Base-by-base conservation (phyloP, 139 green algal species). In the Tetradesmus lagerheimii region DNA sequence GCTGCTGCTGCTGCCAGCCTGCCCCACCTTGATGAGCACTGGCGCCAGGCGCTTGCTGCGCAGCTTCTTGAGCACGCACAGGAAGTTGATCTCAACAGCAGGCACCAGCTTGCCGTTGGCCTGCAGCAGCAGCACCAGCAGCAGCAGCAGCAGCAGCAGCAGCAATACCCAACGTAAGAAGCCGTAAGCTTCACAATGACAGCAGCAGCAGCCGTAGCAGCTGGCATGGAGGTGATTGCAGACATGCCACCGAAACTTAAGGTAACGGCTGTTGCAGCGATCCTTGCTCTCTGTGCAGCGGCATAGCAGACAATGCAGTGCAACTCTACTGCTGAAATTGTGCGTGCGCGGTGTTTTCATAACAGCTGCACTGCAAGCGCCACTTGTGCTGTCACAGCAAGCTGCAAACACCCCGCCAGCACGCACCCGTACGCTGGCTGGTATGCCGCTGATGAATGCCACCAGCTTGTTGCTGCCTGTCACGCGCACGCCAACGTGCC, bases 41-140 rank as follows among this genome's bases (percentile, higher is more conserved):
- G 98, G 98, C 37, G 98, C 97, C 9, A 99, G 95, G 11, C 98
- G 95, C 93, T 99, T 99, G 83, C 95, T 94, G 25, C 98, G 94
- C 71, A 99, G 96, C 94, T 99, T 99, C 93, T 99, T 99, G 95
- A 99, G 97, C 62, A 99, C 96, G 92, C 98, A 99, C 76, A 99
- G 93, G 89, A 99, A 99, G 95, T 99, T 99, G 92, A 99, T 99
- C 92, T 99, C 98, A 67, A 98, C 98, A 92, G 98, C 96, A 78
- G 41, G 34, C 18, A 98, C 53, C 15, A 34, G 39, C 85, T 91
- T 31, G 41, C 64, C 84, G 74, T 83, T 83, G n/a, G 57, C 88
- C 62, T 94, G 91, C 50, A 64, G 50, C 50, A 64, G 50, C 15
- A 25, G 50, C 66, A 35, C 5, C 66, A 76, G 29, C 66, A 35